Base-by-base conservation (phyloP, 306 rosid species). In the Vigna unguiculata region DNA sequence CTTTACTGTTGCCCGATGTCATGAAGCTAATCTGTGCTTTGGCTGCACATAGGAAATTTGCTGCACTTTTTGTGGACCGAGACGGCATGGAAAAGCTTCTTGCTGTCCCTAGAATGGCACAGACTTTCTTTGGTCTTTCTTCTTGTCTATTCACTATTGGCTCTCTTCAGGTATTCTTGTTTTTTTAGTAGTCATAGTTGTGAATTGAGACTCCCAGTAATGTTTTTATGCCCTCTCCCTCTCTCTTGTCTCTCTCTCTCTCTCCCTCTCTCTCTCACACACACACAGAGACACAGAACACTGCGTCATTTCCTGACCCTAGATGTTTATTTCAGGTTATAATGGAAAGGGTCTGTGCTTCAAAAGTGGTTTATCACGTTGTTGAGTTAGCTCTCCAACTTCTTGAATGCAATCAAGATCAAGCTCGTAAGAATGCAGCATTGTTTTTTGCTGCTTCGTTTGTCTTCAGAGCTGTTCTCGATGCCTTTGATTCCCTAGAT, bases 271-370 rank as follows among this genome's bases (percentile, higher is more conserved):
- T 57, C 32, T 19, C 24, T 21, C 16, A 9, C 61, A n/a, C 30
- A 9, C 55, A 16, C 24, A 7, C 54, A 65, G 8, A 53, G 21
- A 6, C 25, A 47, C 17, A 49, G 15, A 30, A 69, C 6, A 15
- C 57, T 61, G 15, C 46, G 41, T 14, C 63, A 67, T 71, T 58
- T 69, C 75, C 48, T 81, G 73, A 61, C 57, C 59, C 58, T 28
- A 41, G 45, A 41, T 15, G 65, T 24, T 84, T 34, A 36, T 67
- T 80, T 77, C 86, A 96, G 99, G 97, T 91, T 51, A 91, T 96
- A 64, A 96, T 93, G 99, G 99, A 96, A 71, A 89, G 97, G 21
- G 99, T 96, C 43, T 96, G 99, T 79, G 98, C 99, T 75, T 85
- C 96, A 0, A 91, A 91, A 64, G 86, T 92, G 54, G 90, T 91